Conservation (phyloP, 163 green algal species). For the Scenedesmus sp. region DNA sequence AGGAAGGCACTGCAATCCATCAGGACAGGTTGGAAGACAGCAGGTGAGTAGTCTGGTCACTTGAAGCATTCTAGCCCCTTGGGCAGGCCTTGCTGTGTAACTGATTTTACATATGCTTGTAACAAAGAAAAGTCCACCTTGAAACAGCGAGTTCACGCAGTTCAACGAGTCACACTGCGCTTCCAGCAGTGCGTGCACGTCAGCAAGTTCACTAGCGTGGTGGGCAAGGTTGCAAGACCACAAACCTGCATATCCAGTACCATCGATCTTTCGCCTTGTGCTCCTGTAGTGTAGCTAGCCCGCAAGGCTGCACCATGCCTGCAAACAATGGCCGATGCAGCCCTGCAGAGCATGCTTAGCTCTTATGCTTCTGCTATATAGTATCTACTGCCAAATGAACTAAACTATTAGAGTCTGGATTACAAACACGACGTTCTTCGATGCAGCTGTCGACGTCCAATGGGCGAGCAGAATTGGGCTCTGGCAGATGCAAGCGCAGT, state of each 20-base stretch:
- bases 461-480: background rate
- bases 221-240: background rate
- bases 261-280: background rate
- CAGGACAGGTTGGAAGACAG: background rate
- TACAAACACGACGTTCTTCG: background rate
- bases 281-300: background rate
- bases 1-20: background rate
- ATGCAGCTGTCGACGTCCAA: background rate
- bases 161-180: background rate
- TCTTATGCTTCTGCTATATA: background rate
- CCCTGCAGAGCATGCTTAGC: background rate
- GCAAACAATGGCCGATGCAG: background rate
- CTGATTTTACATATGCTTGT: too few species aligned
- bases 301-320: slow-evolving; percentile 12
- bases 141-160: background rate
- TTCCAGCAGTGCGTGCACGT: background rate
- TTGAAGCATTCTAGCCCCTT: background rate
- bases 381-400: background rate
- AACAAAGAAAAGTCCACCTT: too few species aligned
- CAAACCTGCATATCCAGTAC: background rate
- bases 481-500: background rate
- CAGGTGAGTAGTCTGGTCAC: background rate
- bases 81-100: background rate
- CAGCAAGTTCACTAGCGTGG: background rate
- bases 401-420: background rate